Evolutionary conservation across 345 rosid species (phyloP), one percentile per base, ranked within the genome.

Genomic region (Laguncularia racemosa): DNA sequence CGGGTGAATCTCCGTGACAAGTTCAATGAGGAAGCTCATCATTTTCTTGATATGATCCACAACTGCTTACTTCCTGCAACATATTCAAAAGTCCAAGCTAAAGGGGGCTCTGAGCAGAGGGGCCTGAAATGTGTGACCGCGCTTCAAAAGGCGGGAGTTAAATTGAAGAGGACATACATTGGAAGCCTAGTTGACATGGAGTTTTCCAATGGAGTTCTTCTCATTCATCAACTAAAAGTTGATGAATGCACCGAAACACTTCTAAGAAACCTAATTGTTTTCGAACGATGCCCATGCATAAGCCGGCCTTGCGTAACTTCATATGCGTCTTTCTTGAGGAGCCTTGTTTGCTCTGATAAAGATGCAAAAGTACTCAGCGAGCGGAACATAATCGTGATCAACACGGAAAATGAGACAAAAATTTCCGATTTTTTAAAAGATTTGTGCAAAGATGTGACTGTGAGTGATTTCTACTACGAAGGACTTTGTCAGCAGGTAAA

Each of bases 1-100:
- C 67, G 46, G 17, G 51, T 33, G 3, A 20, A 70, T 20, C 74
- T 68, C 17, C 62, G 55, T 0, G 62, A 59, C 38, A 84, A 71
- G 60, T 76, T 78, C 62, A 71, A 68, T 28, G 78, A 71, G 44
- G 90, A 81, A 55, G 76, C 79, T 13, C 69, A 79, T 62, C 87
- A 79, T 56, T 51, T 79, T 12, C 87, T 79, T 1, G 84, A 77
- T 66, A 52, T 84, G 20, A 64, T 78, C 60, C 68, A 79, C 13
- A 78, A 81, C 44, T 78, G 83, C 54, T 72, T 77, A 20, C 76
- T 76, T 55, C 90, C 83, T 2, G 61, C 75, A 2, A 1, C 19
- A 43, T 77, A 70, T 10, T 57, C 76, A 44, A 50, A 48, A 23
- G 44, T 19, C 50, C 49, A 44, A 4, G 44, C 14, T 33, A 33